Evolutionary conservation across 1,284 basidiomycete species (phyloP).

Genomic region (Takashimella koratensis): DNA sequence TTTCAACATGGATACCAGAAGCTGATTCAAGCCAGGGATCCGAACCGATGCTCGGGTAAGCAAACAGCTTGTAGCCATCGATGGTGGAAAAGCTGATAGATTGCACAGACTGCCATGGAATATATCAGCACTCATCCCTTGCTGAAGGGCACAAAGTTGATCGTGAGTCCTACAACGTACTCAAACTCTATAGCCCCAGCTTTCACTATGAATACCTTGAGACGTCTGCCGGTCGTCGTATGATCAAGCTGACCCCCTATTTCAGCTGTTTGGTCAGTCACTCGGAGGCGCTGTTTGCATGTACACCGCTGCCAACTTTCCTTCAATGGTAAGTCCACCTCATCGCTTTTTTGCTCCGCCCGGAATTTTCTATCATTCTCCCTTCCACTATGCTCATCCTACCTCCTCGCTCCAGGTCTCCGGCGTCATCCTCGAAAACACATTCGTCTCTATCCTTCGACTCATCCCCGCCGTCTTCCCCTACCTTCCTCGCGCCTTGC

Average conservation of each 20-base stretch:
- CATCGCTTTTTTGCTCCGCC: background rate
- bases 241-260: too few species aligned
- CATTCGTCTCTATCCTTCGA: slow-evolving; percentile 74
- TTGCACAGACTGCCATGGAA: slow-evolving; percentile 61
- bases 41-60: slow-evolving; percentile 74
- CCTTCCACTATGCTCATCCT: slow-evolving; percentile 53
- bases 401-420: slow-evolving; percentile 26
- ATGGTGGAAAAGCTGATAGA: background rate
- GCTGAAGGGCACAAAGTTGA: slow-evolving; percentile 60
- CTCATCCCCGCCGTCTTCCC: slow-evolving; percentile 81
- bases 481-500: slow-evolving; percentile 59
- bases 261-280: slow-evolving; percentile 77
- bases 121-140: slow-evolving; percentile 66
- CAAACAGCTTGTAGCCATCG: too few species aligned
- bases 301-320: slow-evolving; percentile 77
- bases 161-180: background rate
- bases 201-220: too few species aligned
- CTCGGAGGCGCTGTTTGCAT: slow-evolving; percentile 95
- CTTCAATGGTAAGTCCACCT: slow-evolving; percentile 56
- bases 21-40: slow-evolving; percentile 54
- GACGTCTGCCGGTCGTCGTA: too few species aligned
- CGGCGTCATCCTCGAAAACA: slow-evolving; percentile 79
- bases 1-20: too few species aligned
- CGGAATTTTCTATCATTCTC: background rate
- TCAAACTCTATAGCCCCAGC: too few species aligned